Evolutionary conservation across 495 filamentous ascomycete genomes (phyloP).

Genomic region (Massariosphaeria phaeospora): DNA sequence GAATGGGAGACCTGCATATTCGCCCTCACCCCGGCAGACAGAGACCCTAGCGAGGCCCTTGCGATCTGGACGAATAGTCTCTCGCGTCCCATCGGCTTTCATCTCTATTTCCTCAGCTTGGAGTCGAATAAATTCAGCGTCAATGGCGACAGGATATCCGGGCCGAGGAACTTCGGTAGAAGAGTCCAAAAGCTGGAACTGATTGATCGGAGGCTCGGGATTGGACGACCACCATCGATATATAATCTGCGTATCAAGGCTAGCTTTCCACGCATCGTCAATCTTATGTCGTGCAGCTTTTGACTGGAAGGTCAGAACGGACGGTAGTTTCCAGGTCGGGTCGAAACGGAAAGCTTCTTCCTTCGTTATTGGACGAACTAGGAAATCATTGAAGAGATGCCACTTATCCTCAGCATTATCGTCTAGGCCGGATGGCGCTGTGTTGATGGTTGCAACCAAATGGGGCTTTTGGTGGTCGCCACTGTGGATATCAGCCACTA

Average conservation of each 20-base stretch:
- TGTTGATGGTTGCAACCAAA: conserved; percentile 84
- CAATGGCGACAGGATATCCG: conserved; percentile 76
- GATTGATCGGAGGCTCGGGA: conserved; percentile 16
- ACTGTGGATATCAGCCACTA: conserved; percentile 83
- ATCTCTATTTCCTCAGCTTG: conserved; percentile 89
- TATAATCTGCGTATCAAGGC: conserved; percentile 74
- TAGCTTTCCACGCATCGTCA: conserved; percentile 79
- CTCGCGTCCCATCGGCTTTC: conserved; percentile 80
- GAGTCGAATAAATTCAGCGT: conserved; percentile 91
- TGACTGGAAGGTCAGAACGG: conserved; percentile 77
- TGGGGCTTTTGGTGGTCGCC: conserved; percentile 80
- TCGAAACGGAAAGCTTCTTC: conserved; percentile 87
- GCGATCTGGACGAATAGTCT: conserved; percentile 78
- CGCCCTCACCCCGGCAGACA: conserved; percentile 72
- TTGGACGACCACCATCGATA: conserved; percentile 59
- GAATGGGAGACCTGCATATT: conserved; percentile 74
- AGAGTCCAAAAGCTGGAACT: conserved; percentile 56
- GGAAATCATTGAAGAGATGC: conserved; percentile 97
- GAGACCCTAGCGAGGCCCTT: conserved; percentile 84
- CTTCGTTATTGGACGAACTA: conserved; percentile 70
- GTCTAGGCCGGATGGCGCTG: conserved; percentile 60
- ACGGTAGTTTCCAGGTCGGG: conserved; percentile 83
- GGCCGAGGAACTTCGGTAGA: conserved; percentile 60
- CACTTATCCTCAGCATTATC: conserved; percentile 60
- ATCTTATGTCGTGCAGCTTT: conserved; percentile 68